A percentile compares a stretch with the other conserved stretches of the same genome.
phyloP scores from a whole-genome alignment of 441 rosid genomes.

The Jatropha podagrica region DNA sequence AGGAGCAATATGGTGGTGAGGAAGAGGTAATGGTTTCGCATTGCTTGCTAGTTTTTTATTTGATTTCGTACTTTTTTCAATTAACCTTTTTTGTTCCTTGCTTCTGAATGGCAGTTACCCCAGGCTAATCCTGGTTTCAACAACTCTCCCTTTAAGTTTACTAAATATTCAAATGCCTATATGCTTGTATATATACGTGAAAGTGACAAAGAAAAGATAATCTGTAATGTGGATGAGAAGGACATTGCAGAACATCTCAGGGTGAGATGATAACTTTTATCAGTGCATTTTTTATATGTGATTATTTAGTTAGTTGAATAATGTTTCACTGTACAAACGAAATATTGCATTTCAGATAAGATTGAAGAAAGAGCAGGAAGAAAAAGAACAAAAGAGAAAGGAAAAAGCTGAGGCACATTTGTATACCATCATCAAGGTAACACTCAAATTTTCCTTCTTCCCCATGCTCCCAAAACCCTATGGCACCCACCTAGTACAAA shows the following conservation, averaged over 20 bases:
- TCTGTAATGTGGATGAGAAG: conserved; percentile 92
- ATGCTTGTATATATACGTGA: conserved; percentile 98
- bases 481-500: not conserved
- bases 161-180: conserved; percentile 92
- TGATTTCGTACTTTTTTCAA: not conserved
- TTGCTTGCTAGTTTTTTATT: conserved; percentile 3
- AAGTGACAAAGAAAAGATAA: conserved; percentile 87
- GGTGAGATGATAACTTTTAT: conserved; percentile 41
- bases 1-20: conserved; percentile 98
- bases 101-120: conserved; percentile 53
- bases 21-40: conserved; percentile 65
- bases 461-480: not conserved
- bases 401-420: conserved; percentile 90
- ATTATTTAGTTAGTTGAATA: not conserved
- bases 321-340: not conserved
- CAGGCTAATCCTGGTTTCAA: conserved; percentile 93
- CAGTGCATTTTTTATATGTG: not conserved
- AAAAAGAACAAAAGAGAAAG: conserved; percentile 77
- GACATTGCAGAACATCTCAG: conserved; percentile 96
- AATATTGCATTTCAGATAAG: conserved; percentile 50
- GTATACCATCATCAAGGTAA: conserved; percentile 85
- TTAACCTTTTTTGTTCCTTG: conserved; percentile 22
- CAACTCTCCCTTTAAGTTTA: conserved; percentile 83
- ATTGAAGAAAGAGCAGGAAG: conserved; percentile 92
- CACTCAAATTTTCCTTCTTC: not conserved